A percentile compares a stretch with the other conserved stretches of the same genome.
Conservation (phyloP, 2,329 filamentous ascomycete species). For the Colletotrichum sidae region DNA sequence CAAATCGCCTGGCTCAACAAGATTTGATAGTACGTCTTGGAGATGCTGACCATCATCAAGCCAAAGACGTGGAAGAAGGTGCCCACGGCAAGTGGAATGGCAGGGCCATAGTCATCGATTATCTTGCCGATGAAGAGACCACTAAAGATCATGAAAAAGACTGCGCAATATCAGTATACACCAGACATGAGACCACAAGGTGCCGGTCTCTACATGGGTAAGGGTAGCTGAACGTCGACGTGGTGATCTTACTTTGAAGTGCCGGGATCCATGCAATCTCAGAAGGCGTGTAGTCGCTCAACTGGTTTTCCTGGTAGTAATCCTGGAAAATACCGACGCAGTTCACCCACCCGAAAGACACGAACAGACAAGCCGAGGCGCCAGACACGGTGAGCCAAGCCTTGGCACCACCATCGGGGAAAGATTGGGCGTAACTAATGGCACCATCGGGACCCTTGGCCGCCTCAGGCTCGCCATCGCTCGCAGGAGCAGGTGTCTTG, state of each 20-base stretch:
- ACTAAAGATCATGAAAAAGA: slow-evolving; percentile 38
- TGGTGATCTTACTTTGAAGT: slow-evolving; percentile 49
- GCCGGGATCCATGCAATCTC: slow-evolving; percentile 70
- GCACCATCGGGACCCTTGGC: no score
- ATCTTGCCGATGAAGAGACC: slow-evolving; percentile 71
- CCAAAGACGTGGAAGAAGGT: slow-evolving; percentile 68
- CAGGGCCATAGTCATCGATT: slow-evolving; percentile 72
- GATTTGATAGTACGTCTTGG: slow-evolving; percentile 52
- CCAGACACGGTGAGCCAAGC: slow-evolving; percentile 27
- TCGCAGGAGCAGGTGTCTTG: no score
- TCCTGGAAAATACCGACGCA: slow-evolving; percentile 67
- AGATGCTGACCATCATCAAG: slow-evolving; percentile 70
- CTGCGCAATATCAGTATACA: slow-evolving; percentile 7
- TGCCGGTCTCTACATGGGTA: slow-evolving; percentile 54
- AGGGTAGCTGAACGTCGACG: slow-evolving; percentile 52
- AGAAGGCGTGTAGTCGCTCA: slow-evolving; percentile 61
- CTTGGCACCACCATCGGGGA: slow-evolving; percentile 20
- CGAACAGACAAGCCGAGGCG: slow-evolving; percentile 2
- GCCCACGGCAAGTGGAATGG: slow-evolving; percentile 62
- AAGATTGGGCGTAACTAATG: background rate
- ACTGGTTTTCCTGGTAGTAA: slow-evolving; percentile 63
- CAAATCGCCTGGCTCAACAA: slow-evolving; percentile 52
- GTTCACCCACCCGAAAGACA: slow-evolving; percentile 29
- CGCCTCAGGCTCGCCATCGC: no score
- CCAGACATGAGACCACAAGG: slow-evolving; percentile 45